phyloP scores from a whole-genome alignment of 208 protist genomes.

The Leishmania martiniquensis region DNA sequence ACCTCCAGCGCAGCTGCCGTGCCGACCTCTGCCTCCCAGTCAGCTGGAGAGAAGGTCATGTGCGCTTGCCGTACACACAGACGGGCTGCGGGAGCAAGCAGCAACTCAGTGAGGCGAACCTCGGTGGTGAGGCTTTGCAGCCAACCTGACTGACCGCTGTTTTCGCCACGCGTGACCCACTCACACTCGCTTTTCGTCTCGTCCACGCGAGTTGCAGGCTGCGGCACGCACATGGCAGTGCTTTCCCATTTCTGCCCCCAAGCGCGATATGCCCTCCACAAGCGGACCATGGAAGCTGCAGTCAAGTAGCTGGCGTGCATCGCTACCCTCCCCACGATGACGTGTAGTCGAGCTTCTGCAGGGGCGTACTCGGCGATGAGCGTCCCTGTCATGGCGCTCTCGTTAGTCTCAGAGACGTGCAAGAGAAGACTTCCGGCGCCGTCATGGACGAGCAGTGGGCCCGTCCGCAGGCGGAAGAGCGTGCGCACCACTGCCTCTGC shows the following conservation, averaged over 20 bases:
- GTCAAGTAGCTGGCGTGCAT: constrained; percentile 1
- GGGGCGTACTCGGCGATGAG: constrained; percentile 15
- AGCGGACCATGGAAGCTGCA: constrained; percentile 9
- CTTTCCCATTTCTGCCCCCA: background rate
- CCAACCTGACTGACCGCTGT: too few relatives aligned
- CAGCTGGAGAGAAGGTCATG: background rate
- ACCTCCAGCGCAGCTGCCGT: background rate
- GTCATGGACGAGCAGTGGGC: constrained; percentile 10
- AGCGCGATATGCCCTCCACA: background rate
- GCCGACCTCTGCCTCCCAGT: background rate
- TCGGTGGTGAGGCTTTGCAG: background rate
- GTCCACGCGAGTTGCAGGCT: too few relatives aligned
- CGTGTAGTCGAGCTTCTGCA: background rate
- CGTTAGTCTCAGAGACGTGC: background rate
- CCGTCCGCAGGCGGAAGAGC: constrained; percentile 2
- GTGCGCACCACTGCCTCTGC: background rate
- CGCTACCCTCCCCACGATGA: background rate
- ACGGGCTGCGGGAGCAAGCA: background rate
- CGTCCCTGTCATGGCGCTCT: background rate
- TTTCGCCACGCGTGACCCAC: background rate
- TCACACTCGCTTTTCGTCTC: background rate
- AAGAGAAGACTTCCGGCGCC: constrained; percentile 11
- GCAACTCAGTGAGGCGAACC: background rate
- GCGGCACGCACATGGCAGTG: background rate
- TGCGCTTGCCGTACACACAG: background rate